Base-by-base conservation (phyloP, 306 rosid species). In the Mucuna pruriens region DNA sequence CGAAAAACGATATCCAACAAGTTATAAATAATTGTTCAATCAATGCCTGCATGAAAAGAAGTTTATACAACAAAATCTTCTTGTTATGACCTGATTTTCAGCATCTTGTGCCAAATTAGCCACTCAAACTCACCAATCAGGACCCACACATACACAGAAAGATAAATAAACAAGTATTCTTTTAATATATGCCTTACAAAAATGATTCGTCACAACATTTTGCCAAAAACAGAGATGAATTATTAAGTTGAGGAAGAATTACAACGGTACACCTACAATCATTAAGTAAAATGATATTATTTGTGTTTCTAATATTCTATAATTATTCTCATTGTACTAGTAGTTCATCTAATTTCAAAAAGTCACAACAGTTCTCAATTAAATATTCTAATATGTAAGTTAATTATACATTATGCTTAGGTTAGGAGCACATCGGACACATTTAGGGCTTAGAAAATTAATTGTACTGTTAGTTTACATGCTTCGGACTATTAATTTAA, bases 11-110 rank as follows among this genome's bases (percentile, higher is more conserved):
- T 81, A 17, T 71, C 20, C 49, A 46, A 40, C 58, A 23, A 15
- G 46, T 36, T 23, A 23, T 12, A 51, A 54, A 57, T 81, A 39
- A 82, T 83, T 61, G 31, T 7, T 45, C 75, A 62, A 71, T 71
- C 16, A 17, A 7, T 46, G 46, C 23, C 62, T 29, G 62, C 76
- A 49, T 77, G 29, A 78, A 78, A 78, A 66, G 57, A 51, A 51
- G 75, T 52, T 66, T n/a, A 23, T 9, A 20, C 44, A 65, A 26
- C 22, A 4, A 77, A 65, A 13, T 4, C 23, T 77, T 65, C 4
- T 2, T 46, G 38, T 15, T 36, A 36, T 29, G 66, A 34, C 81
- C 64, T 39, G 0, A 48, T 48, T 64, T 77, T 77, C 42, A 65
- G 81, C 39, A 48, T 9, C n/a, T 0, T 36, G 15, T n/a, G 44